phyloP scores from a whole-genome alignment of 352 stramenopile species.

The Phytophthora palmivora region DNA sequence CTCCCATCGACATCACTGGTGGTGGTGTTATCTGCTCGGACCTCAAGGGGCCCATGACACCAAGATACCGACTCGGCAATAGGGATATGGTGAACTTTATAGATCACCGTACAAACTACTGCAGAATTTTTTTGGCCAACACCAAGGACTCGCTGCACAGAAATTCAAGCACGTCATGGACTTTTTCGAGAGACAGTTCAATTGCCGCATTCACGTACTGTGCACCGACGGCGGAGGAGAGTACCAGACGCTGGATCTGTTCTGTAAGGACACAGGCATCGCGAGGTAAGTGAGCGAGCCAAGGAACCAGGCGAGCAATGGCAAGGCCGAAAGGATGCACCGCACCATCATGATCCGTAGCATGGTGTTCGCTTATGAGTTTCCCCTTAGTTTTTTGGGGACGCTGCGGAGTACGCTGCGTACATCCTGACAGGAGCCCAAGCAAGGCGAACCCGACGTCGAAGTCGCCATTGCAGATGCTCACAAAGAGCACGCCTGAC shows the following conservation, averaged over 20 bases:
- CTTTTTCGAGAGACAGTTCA: no score
- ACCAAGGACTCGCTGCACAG: no score
- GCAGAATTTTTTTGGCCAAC: no score
- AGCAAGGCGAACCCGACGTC: background rate
- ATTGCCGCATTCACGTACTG: no score
- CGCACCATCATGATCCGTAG: no score
- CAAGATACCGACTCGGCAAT: slow-evolving; percentile 5
- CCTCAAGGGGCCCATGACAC: slow-evolving; percentile 10
- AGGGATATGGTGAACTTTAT: no score
- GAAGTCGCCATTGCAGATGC: background rate
- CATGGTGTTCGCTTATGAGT: background rate
- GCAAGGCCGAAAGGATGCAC: no score
- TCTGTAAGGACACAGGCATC: no score
- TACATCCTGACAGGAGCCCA: background rate
- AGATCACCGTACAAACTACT: no score
- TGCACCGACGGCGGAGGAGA: background rate
- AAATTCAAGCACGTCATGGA: no score
- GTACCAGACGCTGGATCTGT: slow-evolving; percentile 4
- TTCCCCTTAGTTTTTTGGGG: background rate
- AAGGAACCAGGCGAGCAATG: background rate
- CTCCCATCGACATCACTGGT: slow-evolving; percentile 20
- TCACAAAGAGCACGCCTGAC: slow-evolving; percentile 4
- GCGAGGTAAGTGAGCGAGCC: background rate
- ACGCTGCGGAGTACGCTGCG: background rate
- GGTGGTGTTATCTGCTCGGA: no score